Base-by-base conservation (phyloP, 108 stramenopile species). In the Bacterosira constricta region DNA sequence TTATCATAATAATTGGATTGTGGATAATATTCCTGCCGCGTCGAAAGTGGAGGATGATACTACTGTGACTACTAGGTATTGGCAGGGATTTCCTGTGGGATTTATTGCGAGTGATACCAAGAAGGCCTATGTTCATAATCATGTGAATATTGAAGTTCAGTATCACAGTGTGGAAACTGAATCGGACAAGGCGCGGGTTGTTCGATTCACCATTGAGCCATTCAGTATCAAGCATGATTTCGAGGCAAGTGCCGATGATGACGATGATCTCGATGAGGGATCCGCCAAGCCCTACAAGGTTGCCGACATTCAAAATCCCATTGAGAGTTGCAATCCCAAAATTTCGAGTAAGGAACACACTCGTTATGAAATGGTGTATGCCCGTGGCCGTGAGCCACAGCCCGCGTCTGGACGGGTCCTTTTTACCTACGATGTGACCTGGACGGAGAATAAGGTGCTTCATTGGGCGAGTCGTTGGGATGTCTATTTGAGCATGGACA, bases 381-480 rank as follows among this genome's bases (percentile, higher is more conserved):
- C 55, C 6, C 21, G 65, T 36, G 87, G 86, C 10, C 67, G 81
- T 8, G 73, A 78, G 42, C 90, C 86, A 1, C 95, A 93, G 64
- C 74, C 49, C 10, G 93, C 93, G 6, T 75, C 75, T 65, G 91
- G 91, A 9, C 66, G 83, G 9, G 96, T 93, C n/a, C 85, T 97
- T 15, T 98, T 91, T 73, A 96, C 98, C 25, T 98, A 99, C 79
- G 97, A 98, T 79, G 97, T 99, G 8, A 75, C 60, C 18, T 99
- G 98, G 98, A 83, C 56, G 17, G 79, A 90, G 56, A 89, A 91
- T 49, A 61, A 66, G 20, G 83, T 93, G 7, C 54, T 93, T 47
- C 84, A 86, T 42, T 99, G 98, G 98, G 97, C 97, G 6, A 91
- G 90, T 52, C 93, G 97, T 47, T 99, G 97, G 98, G 97, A 98